Evolutionary conservation across 768 basidiomycete genomes (phyloP), one percentile per base, ranked within the genome.

Genomic region (Podaxis sp.): DNA sequence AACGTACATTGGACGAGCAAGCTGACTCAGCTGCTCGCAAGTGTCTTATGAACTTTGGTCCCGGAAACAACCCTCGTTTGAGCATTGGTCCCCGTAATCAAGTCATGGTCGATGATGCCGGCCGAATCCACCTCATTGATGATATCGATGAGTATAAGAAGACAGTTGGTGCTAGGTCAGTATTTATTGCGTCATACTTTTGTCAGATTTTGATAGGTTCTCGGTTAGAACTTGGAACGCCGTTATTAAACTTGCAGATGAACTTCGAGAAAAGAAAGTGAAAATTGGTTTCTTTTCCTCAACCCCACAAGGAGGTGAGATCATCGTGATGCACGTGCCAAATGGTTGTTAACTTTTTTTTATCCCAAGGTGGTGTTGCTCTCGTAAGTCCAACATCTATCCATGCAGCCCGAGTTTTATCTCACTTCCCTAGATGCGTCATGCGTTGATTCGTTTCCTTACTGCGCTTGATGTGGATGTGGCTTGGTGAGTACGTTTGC

Each of bases 211-310:
- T 67, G 51, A 69, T 36, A 18, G 64, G 16, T 48, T 6, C 28
- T 40, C 46, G 44, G 40, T 32, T 56, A 83, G 81, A 58, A 89
- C 91, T 2, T 95, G 91, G 92, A 88, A 86, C 64, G 82, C 90
- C 0, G 90, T 95, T 61, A 79, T 76, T 70, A 89, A 90, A 67
- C 87, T 94, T 50, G 89, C 91, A 4, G 86, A 90, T 53, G 93
- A 94, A 69, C 81, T 97, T 46, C 86, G 88, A 59, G 86, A 90
- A 72, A 92, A 90, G 75, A 89, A 94, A 63, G 77, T 92, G 70
- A 93, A 91, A 73, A 91, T 96, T 64, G 89, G 88, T 23, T 96
- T 96, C 83, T 96, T 96, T 76, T 93, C 91, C 28, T 94, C 93
- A 9, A 98, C 95, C 5, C 95, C 95, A 10, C 93, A 96, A 77